These are phyloP conservation scores for Neurospora discreta DNA, from an alignment of 495 filamentous ascomycete species.

Conservation along the genomic window DNA sequence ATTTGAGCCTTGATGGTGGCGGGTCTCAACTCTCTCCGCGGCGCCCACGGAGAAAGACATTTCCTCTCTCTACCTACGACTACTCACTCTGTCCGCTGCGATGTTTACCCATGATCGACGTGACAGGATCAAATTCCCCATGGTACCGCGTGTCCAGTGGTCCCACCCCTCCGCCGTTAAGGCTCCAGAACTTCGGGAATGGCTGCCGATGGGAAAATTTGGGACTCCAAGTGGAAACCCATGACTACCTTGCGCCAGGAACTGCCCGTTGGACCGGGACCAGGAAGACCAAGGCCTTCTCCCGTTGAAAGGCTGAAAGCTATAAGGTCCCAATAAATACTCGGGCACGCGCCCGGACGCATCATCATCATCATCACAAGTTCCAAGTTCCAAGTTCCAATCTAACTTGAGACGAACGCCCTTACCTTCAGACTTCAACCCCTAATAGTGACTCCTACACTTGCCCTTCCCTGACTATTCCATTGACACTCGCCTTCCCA, in stretches of 20 bases:
- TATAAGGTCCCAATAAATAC: slow-evolving; percentile 2
- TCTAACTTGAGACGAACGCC: neutral
- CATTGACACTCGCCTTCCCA: neutral
- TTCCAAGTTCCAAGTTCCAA: neutral
- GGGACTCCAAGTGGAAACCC: neutral
- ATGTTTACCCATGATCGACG: neutral
- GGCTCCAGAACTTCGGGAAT: neutral
- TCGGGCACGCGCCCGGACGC: neutral
- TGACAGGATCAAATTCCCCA: neutral
- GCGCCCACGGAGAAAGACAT: slow-evolving; percentile 9
- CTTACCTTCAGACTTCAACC: neutral
- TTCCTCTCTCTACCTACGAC: neutral
- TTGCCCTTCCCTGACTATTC: neutral
- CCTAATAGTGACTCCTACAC: neutral
- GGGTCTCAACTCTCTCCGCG: neutral
- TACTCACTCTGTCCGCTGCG: too few species aligned
- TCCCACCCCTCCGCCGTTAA: slow-evolving; percentile 2
- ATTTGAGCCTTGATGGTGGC: neutral
- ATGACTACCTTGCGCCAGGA: neutral
- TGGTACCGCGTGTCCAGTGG: slow-evolving; percentile 6
- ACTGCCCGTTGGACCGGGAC: neutral
- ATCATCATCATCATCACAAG: neutral
- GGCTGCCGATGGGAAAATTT: neutral
- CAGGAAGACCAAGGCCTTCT: neutral
- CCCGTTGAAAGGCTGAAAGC: neutral